Evolutionary conservation across 1,284 basidiomycete genomes (phyloP).

Genomic region (Boletellus sp.): DNA sequence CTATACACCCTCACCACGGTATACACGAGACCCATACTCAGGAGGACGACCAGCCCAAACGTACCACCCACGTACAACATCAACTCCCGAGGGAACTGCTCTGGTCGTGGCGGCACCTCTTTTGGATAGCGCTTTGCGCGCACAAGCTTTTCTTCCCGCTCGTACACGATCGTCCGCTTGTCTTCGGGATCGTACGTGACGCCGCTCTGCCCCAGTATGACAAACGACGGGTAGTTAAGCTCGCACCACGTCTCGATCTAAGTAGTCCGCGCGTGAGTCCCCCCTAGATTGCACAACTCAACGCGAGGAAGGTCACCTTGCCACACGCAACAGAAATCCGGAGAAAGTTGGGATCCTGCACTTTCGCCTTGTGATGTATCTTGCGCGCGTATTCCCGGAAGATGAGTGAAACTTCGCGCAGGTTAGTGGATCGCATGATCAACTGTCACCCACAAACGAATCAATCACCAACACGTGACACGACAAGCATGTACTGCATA

Average conservation of each 20-base stretch:
- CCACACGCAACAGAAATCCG: conserved; percentile 78
- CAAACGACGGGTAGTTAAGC: conserved; percentile 84
- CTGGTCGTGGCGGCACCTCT: conserved; percentile 8
- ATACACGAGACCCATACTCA: conserved; percentile 36
- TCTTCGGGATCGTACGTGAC: conserved; percentile 25
- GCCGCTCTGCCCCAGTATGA: conserved; percentile 43
- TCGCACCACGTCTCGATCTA: conserved; percentile 93
- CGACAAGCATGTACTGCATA: conserved; percentile 35
- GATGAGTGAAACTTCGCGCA: conserved; percentile 86
- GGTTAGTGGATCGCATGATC: conserved; percentile 89
- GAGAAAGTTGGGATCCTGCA: conserved; percentile 87
- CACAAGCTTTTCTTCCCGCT: conserved; percentile 40
- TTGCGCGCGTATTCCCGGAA: conserved; percentile 81
- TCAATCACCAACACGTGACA: not conserved
- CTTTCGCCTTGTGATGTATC: conserved; percentile 79
- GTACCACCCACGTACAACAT: conserved; percentile 40
- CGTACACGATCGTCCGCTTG: conserved; percentile 27
- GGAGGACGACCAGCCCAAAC: conserved; percentile 37
- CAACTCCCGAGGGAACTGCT: conserved; percentile 35
- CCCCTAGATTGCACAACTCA: not conserved
- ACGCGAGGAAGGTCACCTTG: conserved; percentile 44
- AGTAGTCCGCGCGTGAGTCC: not conserved
- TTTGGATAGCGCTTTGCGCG: conserved; percentile 16
- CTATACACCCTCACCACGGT: conserved; percentile 33
- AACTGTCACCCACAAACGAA: conserved; percentile 46